Evolutionary conservation across 2,329 filamentous ascomycete genomes (phyloP).

Genomic region (Ophiocordyceps camponoti-leonardi): DNA sequence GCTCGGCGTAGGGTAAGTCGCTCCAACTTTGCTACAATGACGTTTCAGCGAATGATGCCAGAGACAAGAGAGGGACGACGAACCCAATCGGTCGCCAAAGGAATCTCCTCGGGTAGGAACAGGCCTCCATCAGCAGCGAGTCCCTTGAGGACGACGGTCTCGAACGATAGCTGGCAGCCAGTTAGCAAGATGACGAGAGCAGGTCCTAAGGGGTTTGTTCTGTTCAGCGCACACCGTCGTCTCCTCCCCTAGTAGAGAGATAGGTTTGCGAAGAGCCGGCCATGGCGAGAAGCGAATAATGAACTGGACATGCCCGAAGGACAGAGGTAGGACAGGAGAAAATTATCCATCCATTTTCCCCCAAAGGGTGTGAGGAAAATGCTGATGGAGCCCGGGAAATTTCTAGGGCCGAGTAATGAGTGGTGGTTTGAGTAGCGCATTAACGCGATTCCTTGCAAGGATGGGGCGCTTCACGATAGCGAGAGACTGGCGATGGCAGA

Average conservation of each 20-base stretch:
- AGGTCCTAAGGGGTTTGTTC: not conserved
- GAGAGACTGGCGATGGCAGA: not conserved
- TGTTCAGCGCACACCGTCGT: conserved; percentile 23
- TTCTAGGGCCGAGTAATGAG: not conserved
- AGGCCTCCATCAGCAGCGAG: conserved; percentile 75
- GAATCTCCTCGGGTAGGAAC: conserved; percentile 75
- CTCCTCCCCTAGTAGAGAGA: conserved; percentile 32
- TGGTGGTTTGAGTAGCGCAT: not conserved
- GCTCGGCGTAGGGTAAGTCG: conserved; percentile 60
- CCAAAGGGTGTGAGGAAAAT: not conserved
- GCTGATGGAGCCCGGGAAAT: not conserved
- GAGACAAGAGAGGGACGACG: not conserved
- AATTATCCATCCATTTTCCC: not conserved
- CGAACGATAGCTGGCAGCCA: conserved; percentile 56
- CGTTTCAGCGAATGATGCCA: not conserved
- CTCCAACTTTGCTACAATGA: conserved; percentile 39
- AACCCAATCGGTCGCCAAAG: conserved; percentile 15
- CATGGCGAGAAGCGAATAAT: not conserved
- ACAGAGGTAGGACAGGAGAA: not conserved
- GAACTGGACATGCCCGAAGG: not conserved
- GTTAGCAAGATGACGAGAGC: not conserved
- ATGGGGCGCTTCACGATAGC: not conserved
- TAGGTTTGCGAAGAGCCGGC: conserved; percentile 28
- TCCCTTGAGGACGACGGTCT: conserved; percentile 79
- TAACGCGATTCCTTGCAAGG: not conserved